A percentile compares a stretch with the other conserved stretches of the same genome.
These are phyloP conservation scores for Tetracladium marchalianum DNA, from an alignment of 495 filamentous ascomycete species.

Conservation along the genomic window DNA sequence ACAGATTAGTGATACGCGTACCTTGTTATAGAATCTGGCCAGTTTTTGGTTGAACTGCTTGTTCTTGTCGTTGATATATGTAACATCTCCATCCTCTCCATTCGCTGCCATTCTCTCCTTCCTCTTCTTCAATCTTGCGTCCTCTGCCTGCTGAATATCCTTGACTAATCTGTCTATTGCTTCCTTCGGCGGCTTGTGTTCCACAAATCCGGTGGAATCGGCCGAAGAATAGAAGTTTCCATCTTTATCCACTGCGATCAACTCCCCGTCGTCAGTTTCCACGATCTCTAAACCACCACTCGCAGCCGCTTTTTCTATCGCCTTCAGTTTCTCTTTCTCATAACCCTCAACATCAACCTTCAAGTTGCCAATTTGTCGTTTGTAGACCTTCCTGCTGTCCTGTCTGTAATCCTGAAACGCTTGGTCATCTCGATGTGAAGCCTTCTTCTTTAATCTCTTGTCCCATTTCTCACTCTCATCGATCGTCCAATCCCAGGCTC, in stretches of 20 bases:
- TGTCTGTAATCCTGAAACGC: conserved; percentile 85
- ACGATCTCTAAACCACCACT: conserved; percentile 80
- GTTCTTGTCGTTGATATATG: conserved; percentile 99
- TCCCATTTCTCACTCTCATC: conserved; percentile 95
- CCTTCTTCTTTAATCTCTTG: conserved; percentile 76
- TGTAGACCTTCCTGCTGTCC: conserved; percentile 86
- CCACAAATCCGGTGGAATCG: conserved; percentile 67
- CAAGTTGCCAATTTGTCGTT: conserved; percentile 72
- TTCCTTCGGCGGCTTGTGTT: conserved; percentile 80
- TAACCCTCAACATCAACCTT: conserved; percentile 67
- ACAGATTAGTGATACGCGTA: conserved; percentile 25
- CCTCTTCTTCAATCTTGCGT: conserved; percentile 72
- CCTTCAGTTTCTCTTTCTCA: conserved; percentile 72
- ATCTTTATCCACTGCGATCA: conserved; percentile 85
- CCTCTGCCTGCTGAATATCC: conserved; percentile 83
- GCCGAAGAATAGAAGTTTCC: conserved; percentile 84
- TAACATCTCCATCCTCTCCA: conserved; percentile 75
- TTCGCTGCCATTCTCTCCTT: conserved; percentile 66
- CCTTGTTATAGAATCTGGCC: conserved; percentile 91
- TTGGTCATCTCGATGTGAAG: conserved; percentile 68
- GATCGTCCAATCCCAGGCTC: conserved; percentile 96
- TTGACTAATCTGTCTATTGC: conserved; percentile 83
- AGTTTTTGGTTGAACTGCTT: conserved; percentile 99
- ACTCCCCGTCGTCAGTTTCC: conserved; percentile 86
- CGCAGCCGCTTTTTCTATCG: conserved; percentile 71